phyloP scores from a whole-genome alignment of 1,139 yeast genomes.

The Pichia cactophila region DNA sequence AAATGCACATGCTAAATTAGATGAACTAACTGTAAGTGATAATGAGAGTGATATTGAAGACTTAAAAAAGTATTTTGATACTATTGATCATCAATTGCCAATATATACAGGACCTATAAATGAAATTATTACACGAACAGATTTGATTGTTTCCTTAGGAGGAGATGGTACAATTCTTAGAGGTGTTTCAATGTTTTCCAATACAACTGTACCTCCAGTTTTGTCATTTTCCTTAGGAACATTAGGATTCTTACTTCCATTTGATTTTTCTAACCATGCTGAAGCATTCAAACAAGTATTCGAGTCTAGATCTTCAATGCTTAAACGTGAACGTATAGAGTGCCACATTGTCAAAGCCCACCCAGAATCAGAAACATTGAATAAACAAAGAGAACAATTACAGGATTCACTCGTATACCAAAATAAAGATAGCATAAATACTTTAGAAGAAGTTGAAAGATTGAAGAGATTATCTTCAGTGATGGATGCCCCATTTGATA shows the following conservation, averaged over 20 bases:
- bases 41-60: constrained; percentile 12
- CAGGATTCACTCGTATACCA: constrained; percentile 5
- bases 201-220: constrained; percentile 76
- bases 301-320: constrained; percentile 58
- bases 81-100: constrained; percentile 15
- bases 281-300: constrained; percentile 62
- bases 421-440: constrained; percentile 1
- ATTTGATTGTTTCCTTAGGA: constrained; percentile 76
- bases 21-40: not conserved
- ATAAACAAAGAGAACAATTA: constrained; percentile 9
- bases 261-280: constrained; percentile 56
- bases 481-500: constrained; percentile 15
- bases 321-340: constrained; percentile 70
- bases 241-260: constrained; percentile 82
- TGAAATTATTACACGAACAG: constrained; percentile 53
- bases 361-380: constrained; percentile 7
- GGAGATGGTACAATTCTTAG: constrained; percentile 89
- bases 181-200: constrained; percentile 52
- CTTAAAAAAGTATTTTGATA: constrained; percentile 11
- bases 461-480: constrained; percentile 13
- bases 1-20: constrained; percentile 10
- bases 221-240: constrained; percentile 88
- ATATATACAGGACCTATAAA: constrained; percentile 52
- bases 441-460: constrained; percentile 11
- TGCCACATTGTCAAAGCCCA: constrained; percentile 54